Percentiles rank a stretch among this genome's conserved stretches.
Evolutionary conservation across 1,284 basidiomycete genomes (phyloP).

Genomic region (Mycena sp.): DNA sequence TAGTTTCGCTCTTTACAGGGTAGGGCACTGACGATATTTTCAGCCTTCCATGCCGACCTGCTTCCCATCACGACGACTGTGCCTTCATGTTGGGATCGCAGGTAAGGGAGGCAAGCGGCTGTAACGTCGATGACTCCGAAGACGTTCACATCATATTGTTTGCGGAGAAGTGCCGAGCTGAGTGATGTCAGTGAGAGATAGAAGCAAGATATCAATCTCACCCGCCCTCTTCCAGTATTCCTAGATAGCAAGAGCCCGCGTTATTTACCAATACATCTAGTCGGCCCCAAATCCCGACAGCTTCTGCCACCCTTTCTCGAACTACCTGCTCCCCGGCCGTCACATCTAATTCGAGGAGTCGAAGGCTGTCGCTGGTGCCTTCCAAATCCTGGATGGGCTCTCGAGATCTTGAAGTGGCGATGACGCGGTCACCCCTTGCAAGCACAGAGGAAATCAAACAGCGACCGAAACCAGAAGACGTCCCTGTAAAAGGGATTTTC

Average conservation of each 20-base stretch:
- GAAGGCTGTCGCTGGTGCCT: constrained; percentile 23
- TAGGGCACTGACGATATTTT: constrained; percentile 34
- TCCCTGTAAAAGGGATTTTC: constrained; percentile 1
- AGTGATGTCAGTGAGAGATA: neutral
- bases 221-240: constrained; percentile 31
- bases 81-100: constrained; percentile 42
- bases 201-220: neutral
- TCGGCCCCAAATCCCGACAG: constrained; percentile 57
- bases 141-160: constrained; percentile 43
- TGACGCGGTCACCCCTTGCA: constrained; percentile 25
- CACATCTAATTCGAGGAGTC: constrained; percentile 24
- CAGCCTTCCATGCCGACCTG: constrained; percentile 43
- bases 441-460: constrained; percentile 22
- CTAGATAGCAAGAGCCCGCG: constrained; percentile 50
- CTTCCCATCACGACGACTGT: constrained; percentile 46
- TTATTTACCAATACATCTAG: constrained; percentile 71
- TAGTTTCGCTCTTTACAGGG: neutral
- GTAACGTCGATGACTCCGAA: constrained; percentile 45
- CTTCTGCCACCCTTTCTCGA: constrained; percentile 49
- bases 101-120: constrained; percentile 43
- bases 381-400: constrained; percentile 19
- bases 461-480: constrained; percentile 28
- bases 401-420: constrained; percentile 19
- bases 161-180: constrained; percentile 26
- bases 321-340: constrained; percentile 31